These are phyloP conservation scores for Periconia sp. DNA, from an alignment of 2,329 filamentous ascomycete species.

Conservation along the genomic window DNA sequence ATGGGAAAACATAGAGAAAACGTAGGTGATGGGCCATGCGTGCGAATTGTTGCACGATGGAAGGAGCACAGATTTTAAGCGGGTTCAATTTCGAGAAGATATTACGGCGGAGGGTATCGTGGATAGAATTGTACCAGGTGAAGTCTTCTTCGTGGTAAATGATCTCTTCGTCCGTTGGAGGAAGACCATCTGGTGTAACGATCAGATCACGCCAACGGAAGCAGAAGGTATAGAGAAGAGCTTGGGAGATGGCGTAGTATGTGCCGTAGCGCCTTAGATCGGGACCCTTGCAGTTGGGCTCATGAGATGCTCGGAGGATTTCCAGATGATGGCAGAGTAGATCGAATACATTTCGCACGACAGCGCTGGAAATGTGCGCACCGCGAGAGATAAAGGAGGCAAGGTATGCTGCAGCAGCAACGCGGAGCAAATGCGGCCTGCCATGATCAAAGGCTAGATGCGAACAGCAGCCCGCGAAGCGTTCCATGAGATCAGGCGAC, in stretches of 20 bases:
- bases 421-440: constrained; percentile 71
- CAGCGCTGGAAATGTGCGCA: constrained; percentile 75
- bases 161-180: constrained; percentile 54
- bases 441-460: constrained; percentile 72
- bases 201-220: constrained; percentile 96
- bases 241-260: constrained; percentile 89
- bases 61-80: constrained; percentile 89
- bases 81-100: constrained; percentile 92
- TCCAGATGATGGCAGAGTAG: constrained; percentile 81
- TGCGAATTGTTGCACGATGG: constrained; percentile 90
- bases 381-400: constrained; percentile 94
- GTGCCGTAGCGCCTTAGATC: constrained; percentile 82
- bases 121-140: constrained; percentile 76
- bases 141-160: constrained; percentile 74
- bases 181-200: constrained; percentile 56
- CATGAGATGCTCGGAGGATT: constrained; percentile 73
- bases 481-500: constrained; percentile 77
- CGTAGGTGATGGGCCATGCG: constrained; percentile 83
- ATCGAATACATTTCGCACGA: constrained; percentile 82
- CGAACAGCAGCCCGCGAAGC: constrained; percentile 80
- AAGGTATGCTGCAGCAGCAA: constrained; percentile 89
- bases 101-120: constrained; percentile 75
- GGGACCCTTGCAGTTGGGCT: constrained; percentile 78
- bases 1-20: constrained; percentile 86
- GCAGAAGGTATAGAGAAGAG: constrained; percentile 92